phyloP scores from a whole-genome alignment of 441 rosid genomes.

The Biscutella auriculata region DNA sequence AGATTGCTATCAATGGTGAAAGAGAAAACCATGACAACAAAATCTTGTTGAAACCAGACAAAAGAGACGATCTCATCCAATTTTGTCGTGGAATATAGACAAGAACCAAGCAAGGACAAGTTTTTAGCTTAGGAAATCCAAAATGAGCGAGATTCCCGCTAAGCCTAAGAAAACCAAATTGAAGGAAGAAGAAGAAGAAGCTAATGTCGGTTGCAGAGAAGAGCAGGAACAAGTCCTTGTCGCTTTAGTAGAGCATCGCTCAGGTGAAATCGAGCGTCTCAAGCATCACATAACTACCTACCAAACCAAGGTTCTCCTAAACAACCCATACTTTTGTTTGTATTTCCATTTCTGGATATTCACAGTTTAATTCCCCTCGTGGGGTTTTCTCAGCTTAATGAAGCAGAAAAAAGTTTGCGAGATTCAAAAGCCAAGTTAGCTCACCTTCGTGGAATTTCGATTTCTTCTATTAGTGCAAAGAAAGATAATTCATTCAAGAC shows the following conservation, averaged over 20 bases:
- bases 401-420: conserved; percentile 47
- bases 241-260: conserved; percentile 66
- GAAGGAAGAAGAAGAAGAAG: conserved; percentile 18
- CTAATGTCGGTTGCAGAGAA: conserved; percentile 25
- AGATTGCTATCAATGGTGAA: too few species aligned
- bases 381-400: conserved; percentile 40
- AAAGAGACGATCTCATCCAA: conserved; percentile 12
- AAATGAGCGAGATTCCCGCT: conserved; percentile 24
- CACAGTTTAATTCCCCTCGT: not conserved
- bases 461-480: conserved; percentile 21
- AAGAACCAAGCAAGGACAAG: conserved; percentile 9
- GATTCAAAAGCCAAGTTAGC: conserved; percentile 50
- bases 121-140: not conserved
- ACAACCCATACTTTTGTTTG: not conserved
- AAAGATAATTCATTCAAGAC: conserved; percentile 27
- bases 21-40: too few species aligned
- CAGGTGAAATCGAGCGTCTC: conserved; percentile 60
- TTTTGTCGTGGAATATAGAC: not conserved
- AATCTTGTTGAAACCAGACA: not conserved
- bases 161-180: conserved; percentile 27
- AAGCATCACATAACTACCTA: conserved; percentile 51
- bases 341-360: not conserved
- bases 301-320: conserved; percentile 46
- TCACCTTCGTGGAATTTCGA: conserved; percentile 31
- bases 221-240: conserved; percentile 64